Percentiles rank a stretch among this genome's conserved stretches.
Conservation (phyloP, 345 rosid genomes). For the Boechera divaricarpa region DNA sequence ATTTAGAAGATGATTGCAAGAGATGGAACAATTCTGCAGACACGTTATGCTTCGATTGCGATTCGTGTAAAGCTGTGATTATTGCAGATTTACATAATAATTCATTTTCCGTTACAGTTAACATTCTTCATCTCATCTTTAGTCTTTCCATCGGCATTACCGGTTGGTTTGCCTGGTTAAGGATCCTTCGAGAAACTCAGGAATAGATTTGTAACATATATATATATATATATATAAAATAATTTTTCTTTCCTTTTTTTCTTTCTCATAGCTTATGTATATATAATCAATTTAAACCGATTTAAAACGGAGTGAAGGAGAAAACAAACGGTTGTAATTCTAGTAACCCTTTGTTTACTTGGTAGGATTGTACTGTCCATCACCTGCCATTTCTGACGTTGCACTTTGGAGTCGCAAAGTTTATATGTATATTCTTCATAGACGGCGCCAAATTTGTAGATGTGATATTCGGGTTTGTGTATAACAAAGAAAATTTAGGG, state of each 20-base stretch:
- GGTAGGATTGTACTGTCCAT: not conserved
- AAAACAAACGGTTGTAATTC: not conserved
- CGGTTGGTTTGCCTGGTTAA: conserved; percentile 43
- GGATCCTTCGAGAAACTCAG: conserved; percentile 19
- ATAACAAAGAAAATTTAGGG: no score
- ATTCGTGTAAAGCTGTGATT: conserved; percentile 45
- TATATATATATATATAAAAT: not conserved
- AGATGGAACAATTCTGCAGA: conserved; percentile 34
- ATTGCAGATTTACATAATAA: conserved; percentile 33
- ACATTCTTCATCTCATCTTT: conserved; percentile 21
- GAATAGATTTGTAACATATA: conserved; percentile 26
- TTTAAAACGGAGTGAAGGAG: not conserved
- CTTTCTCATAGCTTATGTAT: not conserved
- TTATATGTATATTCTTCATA: no score
- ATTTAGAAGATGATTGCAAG: conserved; percentile 34
- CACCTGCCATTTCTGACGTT: not conserved
- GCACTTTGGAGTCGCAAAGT: no score
- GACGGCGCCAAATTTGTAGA: no score
- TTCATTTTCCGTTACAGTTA: conserved; percentile 4
- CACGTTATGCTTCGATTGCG: conserved; percentile 39
- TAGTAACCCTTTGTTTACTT: not conserved
- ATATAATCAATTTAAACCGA: not conserved
- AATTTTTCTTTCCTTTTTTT: not conserved
- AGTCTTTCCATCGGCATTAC: conserved; percentile 26
- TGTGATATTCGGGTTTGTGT: no score